These are phyloP conservation scores for Fusarium beomiforme DNA, from an alignment of 2,329 filamentous ascomycete genomes.

Conservation along the genomic window DNA sequence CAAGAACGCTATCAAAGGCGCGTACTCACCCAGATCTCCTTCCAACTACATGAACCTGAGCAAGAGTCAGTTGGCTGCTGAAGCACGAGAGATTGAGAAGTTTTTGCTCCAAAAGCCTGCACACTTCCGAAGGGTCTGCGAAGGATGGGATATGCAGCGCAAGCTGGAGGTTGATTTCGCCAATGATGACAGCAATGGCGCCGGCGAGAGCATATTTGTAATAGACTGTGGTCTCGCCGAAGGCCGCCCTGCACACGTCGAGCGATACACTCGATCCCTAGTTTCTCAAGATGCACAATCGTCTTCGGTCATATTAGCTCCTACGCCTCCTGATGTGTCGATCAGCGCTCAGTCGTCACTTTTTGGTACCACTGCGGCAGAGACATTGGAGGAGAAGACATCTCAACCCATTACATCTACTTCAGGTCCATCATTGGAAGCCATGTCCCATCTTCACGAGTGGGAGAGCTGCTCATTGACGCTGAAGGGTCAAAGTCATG, in stretches of 20 bases:
- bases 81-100: slow-evolving; percentile 83
- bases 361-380: slow-evolving; percentile 41
- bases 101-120: slow-evolving; percentile 78
- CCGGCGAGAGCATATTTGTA: slow-evolving; percentile 81
- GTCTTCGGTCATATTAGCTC: slow-evolving; percentile 10
- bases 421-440: slow-evolving; percentile 30
- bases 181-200: slow-evolving; percentile 77
- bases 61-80: slow-evolving; percentile 75
- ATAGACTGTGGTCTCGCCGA: slow-evolving; percentile 77
- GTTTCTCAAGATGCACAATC: slow-evolving; percentile 25
- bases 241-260: slow-evolving; percentile 56
- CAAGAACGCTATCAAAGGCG: slow-evolving; percentile 72
- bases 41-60: slow-evolving; percentile 77
- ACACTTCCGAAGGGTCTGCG: slow-evolving; percentile 80
- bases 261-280: slow-evolving; percentile 55
- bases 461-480: slow-evolving; percentile 45
- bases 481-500: slow-evolving; percentile 67
- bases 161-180: slow-evolving; percentile 90
- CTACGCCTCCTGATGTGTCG: slow-evolving; percentile 1
- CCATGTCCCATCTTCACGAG: slow-evolving; percentile 41
- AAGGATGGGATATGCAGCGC: slow-evolving; percentile 93
- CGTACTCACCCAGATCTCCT: slow-evolving; percentile 84
- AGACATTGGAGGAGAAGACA: slow-evolving; percentile 20
- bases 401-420: slow-evolving; percentile 38
- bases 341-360: slow-evolving; percentile 38